Evolutionary conservation across 225 moss, liverwort and hornwort species (phyloP).

Genomic region (Physcomitrium patens): DNA sequence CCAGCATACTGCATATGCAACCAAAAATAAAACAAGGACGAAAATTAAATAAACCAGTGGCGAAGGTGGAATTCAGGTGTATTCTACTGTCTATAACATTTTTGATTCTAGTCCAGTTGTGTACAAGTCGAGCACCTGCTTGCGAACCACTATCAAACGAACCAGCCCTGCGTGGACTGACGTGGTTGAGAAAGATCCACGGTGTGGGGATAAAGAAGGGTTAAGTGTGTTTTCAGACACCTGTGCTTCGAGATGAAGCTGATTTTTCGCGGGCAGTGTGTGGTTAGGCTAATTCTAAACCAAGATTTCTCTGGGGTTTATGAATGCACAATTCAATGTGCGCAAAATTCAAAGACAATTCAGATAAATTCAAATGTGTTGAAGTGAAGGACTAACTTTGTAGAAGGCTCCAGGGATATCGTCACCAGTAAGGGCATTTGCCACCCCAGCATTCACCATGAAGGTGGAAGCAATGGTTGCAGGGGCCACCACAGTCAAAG

Average conservation of each 20-base stretch:
- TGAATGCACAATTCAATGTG: no score
- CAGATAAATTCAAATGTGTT: not conserved
- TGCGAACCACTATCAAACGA: not conserved
- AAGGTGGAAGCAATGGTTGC: conserved; percentile 50
- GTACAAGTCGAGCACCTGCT: not conserved
- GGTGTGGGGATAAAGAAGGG: not conserved
- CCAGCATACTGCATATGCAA: not conserved
- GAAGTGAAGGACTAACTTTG: conserved; percentile 33
- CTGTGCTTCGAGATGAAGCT: not conserved
- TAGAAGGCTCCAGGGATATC: conserved; percentile 67
- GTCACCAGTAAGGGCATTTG: conserved; percentile 70
- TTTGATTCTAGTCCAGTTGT: not conserved
- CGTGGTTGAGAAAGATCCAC: not conserved
- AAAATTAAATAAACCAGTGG: not conserved
- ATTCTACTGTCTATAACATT: not conserved
- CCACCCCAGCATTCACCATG: conserved; percentile 61
- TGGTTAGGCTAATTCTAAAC: not conserved
- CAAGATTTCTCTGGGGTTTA: conserved; percentile 11
- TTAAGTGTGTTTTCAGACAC: not conserved
- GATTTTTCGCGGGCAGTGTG: not conserved
- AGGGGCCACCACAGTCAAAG: conserved; percentile 42
- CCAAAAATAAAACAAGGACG: not conserved
- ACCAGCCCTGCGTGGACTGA: not conserved
- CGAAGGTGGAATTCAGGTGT: not conserved
- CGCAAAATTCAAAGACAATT: not conserved